phyloP scores from a whole-genome alignment of 73 alveolate species.

The Paramecium sexaurelia region DNA sequence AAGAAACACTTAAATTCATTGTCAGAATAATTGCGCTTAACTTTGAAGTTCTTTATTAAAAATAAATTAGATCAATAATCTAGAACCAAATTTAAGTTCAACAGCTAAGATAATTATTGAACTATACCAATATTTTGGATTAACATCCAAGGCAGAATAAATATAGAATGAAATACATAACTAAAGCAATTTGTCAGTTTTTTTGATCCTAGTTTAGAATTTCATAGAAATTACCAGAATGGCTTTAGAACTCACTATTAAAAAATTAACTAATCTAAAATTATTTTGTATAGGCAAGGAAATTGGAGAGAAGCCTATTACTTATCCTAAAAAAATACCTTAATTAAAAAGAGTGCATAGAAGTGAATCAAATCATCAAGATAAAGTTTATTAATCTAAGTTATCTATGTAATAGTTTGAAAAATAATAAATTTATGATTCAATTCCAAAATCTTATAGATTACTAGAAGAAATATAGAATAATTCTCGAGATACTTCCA shows the following conservation, averaged over 20 bases:
- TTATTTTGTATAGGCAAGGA: constrained; percentile 13
- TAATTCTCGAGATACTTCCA: not conserved
- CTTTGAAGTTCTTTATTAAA: not conserved
- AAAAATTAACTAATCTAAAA: not conserved
- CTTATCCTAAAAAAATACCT: not conserved
- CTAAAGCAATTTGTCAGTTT: not conserved
- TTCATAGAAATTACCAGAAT: not conserved
- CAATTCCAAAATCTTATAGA: not conserved
- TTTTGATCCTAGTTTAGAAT: not conserved
- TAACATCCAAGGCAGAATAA: not conserved
- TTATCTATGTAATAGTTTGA: not conserved
- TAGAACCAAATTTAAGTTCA: not conserved
- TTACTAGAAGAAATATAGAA: not conserved
- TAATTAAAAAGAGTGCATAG: not conserved
- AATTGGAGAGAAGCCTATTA: not conserved
- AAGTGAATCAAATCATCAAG: not conserved
- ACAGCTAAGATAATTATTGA: not conserved
- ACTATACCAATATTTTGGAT: constrained; percentile 31
- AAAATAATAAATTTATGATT: not conserved
- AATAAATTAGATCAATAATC: not conserved
- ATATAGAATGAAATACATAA: not conserved
- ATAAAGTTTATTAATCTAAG: not conserved
- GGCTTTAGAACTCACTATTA: not conserved
- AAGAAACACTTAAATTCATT: not conserved
- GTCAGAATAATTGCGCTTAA: not conserved